Evolutionary conservation across 345 rosid species (phyloP), one percentile per base, ranked within the genome.

Genomic region (thale cress (Arabidopsis thaliana)): DNA sequence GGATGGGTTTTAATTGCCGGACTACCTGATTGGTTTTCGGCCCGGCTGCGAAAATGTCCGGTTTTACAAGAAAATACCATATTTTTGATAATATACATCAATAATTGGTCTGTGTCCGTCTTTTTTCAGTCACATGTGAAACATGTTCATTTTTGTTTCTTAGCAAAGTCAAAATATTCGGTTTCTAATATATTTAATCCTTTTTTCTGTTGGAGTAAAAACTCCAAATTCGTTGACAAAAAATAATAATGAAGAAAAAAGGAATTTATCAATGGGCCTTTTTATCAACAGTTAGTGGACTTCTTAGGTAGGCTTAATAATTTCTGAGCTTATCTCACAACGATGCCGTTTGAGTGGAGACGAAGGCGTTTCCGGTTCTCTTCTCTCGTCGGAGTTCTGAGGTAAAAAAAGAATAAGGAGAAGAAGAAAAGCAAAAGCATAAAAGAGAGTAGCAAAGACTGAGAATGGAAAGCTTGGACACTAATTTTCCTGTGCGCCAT

Each of bases 401-500:
- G 16, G 4, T 38, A 20, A 24, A 38, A 22, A 2, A 30, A 16
- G 2, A 16, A 16, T 16, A 16, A 16, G 20, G 20, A 16, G 4
- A 14, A 32, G 74, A 32, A 33, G 59, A 46, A 57, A 14, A 32
- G 74, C 23, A 33, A 52, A 46, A 57, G 69, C n/a, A 32, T 32
- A 11, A 37, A 14, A 75, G 46, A 61, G 30, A 44, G 62, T 8
- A 5, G 33, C 8, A 32, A 53, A 51, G 30, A 71, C 41, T 50
- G 78, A 25, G 7, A 48, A 86, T 87, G 90, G 83, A 71, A 40
- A 77, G 76, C 65, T 57, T 67, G 32, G 82, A 44, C 33, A 74
- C 69, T 69, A 74, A 11, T 14, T 88, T 91, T 73, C 90, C 89
- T 13, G 90, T 87, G 55, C 78, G 84, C 23, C 79, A 78, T 59